Percentiles rank a stretch among this genome's conserved stretches.
Conservation (phyloP, 192 early-diverging fungal species). For the Coemansia sp. region DNA sequence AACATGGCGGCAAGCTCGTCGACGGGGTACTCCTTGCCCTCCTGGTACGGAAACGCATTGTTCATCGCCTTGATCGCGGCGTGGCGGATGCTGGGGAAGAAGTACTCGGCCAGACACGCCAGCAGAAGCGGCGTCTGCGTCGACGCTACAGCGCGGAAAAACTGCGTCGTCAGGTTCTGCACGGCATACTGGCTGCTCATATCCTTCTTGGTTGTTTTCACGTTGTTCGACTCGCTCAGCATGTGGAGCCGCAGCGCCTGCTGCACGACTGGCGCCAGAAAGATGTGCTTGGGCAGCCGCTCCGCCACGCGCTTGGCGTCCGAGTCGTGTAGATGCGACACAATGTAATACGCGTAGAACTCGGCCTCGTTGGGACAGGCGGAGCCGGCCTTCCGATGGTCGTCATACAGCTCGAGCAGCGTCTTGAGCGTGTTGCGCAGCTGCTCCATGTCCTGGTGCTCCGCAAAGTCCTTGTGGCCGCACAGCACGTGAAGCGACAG, state of each 20-base stretch:
- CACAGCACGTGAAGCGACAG: slow-evolving; percentile 74
- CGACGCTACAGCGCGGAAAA: slow-evolving; percentile 72
- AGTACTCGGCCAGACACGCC: slow-evolving; percentile 76
- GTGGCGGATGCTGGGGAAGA: slow-evolving; percentile 74
- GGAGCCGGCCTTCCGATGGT: slow-evolving; percentile 60
- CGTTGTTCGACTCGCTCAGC: slow-evolving; percentile 60
- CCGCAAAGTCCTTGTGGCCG: slow-evolving; percentile 66
- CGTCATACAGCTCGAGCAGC: slow-evolving; percentile 86
- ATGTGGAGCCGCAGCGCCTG: slow-evolving; percentile 69
- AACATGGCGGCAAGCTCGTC: slow-evolving; percentile 65
- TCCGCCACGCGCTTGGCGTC: slow-evolving; percentile 72
- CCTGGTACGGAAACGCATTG: slow-evolving; percentile 58
- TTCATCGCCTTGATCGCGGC: slow-evolving; percentile 77
- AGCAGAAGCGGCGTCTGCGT: slow-evolving; percentile 68
- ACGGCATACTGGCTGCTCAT: slow-evolving; percentile 59
- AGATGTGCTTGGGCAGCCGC: slow-evolving; percentile 60
- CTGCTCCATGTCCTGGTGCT: slow-evolving; percentile 88
- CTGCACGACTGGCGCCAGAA: slow-evolving; percentile 66
- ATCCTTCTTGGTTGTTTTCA: slow-evolving; percentile 46
- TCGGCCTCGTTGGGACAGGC: slow-evolving; percentile 81
- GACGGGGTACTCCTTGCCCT: slow-evolving; percentile 51
- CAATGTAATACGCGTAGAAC: slow-evolving; percentile 87
- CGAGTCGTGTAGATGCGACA: slow-evolving; percentile 70
- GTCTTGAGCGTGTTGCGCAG: slow-evolving; percentile 83
- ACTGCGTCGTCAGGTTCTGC: slow-evolving; percentile 66